Conservation (phyloP, 148 eudicot species). For the Rhododendron williamsianum region DNA sequence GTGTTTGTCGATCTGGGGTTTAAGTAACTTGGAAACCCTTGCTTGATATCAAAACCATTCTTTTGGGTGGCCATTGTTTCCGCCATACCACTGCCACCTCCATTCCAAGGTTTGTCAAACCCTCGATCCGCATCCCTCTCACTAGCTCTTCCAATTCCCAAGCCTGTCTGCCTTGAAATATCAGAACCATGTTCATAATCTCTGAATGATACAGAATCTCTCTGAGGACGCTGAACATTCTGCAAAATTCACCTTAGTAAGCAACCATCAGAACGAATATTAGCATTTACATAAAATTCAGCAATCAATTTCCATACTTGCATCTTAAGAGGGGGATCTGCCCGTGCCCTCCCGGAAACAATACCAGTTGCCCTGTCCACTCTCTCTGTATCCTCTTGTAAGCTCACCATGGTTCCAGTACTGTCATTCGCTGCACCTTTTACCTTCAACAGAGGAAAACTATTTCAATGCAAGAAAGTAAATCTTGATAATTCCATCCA, state of each 20-base stretch:
- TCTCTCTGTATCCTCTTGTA: slow-evolving; percentile 41
- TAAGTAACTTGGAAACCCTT: slow-evolving; percentile 38
- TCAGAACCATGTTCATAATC: slow-evolving; percentile 47
- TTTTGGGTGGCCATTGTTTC: slow-evolving; percentile 48
- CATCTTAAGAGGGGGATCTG: slow-evolving; percentile 46
- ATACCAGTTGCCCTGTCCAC: slow-evolving; percentile 29
- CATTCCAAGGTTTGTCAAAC: slow-evolving; percentile 48
- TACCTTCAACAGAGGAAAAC: slow-evolving; percentile 33
- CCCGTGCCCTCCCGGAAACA: slow-evolving; percentile 39
- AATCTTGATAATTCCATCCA: not conserved
- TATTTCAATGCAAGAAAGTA: slow-evolving; percentile 14
- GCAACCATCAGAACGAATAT: slow-evolving; percentile 3
- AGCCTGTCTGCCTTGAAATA: slow-evolving; percentile 38
- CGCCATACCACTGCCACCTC: slow-evolving; percentile 36
- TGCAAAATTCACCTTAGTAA: slow-evolving; percentile 17
- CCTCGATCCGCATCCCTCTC: slow-evolving; percentile 37
- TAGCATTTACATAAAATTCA: not conserved
- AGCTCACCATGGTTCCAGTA: slow-evolving; percentile 25
- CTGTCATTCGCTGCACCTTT: slow-evolving; percentile 37
- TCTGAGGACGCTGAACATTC: slow-evolving; percentile 42
- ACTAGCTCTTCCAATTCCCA: slow-evolving; percentile 37
- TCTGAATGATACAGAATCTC: slow-evolving; percentile 44
- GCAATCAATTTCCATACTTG: slow-evolving; percentile 22
- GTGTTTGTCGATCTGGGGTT: slow-evolving; percentile 23
- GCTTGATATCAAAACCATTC: slow-evolving; percentile 54